These are phyloP conservation scores for Aspergillus luchuensis DNA, from an alignment of 2,329 filamentous ascomycete species.

Conservation along the genomic window DNA sequence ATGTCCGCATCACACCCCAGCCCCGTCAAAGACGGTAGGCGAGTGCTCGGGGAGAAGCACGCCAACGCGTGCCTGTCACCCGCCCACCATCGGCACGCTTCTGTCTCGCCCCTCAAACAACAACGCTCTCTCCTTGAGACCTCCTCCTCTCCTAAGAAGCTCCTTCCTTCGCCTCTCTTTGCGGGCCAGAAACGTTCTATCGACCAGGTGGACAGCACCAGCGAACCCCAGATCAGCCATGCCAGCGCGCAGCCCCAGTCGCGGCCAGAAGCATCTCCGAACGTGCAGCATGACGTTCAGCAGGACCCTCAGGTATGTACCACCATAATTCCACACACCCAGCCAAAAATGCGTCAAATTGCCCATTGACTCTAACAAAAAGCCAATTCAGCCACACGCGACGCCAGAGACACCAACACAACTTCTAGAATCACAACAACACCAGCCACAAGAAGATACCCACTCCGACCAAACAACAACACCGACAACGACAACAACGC, in stretches of 20 bases:
- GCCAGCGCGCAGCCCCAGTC: constrained; percentile 4
- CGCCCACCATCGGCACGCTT: constrained; percentile 21
- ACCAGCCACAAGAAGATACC: constrained; percentile 19
- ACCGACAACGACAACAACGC: constrained; percentile 16
- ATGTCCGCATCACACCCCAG: constrained; percentile 27
- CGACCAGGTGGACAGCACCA: constrained; percentile 40
- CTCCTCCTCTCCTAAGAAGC: constrained; percentile 28
- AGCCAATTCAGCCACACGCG: neutral
- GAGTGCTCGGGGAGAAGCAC: constrained; percentile 45
- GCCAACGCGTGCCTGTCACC: constrained; percentile 45
- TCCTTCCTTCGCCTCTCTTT: constrained; percentile 36
- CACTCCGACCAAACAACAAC: constrained; percentile 16
- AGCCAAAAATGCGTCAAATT: no score
- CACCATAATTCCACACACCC: no score
- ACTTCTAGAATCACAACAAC: constrained; percentile 18
- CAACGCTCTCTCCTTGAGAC: constrained; percentile 30
- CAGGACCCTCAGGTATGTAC: neutral
- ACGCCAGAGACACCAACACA: neutral
- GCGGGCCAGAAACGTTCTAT: constrained; percentile 46
- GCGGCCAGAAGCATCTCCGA: neutral
- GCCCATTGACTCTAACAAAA: neutral
- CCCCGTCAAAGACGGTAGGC: constrained; percentile 41
- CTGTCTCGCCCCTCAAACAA: constrained; percentile 35
- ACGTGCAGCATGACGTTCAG: constrained; percentile 14
- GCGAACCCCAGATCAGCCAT: constrained; percentile 1